A percentile compares a stretch with the other conserved stretches of the same genome.
These are phyloP conservation scores for Ceratocystis cacaofunesta DNA, from an alignment of 2,329 filamentous ascomycete genomes.

Conservation along the genomic window DNA sequence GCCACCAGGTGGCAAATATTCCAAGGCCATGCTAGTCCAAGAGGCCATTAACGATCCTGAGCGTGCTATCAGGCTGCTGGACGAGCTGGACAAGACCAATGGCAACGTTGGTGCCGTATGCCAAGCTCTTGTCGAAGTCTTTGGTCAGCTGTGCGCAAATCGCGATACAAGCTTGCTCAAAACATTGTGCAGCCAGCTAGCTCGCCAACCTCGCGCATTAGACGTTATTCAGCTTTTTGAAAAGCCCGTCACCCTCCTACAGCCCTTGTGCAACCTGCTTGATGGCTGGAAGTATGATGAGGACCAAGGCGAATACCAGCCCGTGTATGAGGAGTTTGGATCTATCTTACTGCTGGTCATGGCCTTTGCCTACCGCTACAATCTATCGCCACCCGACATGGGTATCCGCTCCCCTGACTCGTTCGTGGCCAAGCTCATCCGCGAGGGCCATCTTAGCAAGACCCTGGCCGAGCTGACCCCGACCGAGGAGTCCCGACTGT, in stretches of 20 bases:
- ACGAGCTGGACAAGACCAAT: conserved; percentile 76
- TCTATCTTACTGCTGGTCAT: conserved; percentile 59
- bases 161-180: conserved; percentile 74
- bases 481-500: conserved; percentile 50
- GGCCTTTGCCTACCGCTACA: conserved; percentile 62
- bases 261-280: conserved; percentile 58
- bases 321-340: conserved; percentile 75
- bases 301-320: conserved; percentile 71
- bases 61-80: conserved; percentile 58
- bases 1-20: conserved; percentile 57
- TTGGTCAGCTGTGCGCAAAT: conserved; percentile 52
- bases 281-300: conserved; percentile 72
- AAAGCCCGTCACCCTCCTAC: conserved; percentile 52
- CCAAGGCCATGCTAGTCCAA: conserved; percentile 62
- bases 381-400: conserved; percentile 48
- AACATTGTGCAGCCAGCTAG: conserved; percentile 56
- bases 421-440: conserved; percentile 53
- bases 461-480: conserved; percentile 45
- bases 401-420: conserved; percentile 45
- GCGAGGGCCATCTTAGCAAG: conserved; percentile 41
- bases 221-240: conserved; percentile 67
- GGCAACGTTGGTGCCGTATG: conserved; percentile 81
- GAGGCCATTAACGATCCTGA: conserved; percentile 66
- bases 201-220: conserved; percentile 53
- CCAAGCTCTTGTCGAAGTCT: conserved; percentile 58